Evolutionary conservation across 164 flowering plant species (phyloP), one percentile per base, ranked within the genome.

Genomic region (Stephania japonica): DNA sequence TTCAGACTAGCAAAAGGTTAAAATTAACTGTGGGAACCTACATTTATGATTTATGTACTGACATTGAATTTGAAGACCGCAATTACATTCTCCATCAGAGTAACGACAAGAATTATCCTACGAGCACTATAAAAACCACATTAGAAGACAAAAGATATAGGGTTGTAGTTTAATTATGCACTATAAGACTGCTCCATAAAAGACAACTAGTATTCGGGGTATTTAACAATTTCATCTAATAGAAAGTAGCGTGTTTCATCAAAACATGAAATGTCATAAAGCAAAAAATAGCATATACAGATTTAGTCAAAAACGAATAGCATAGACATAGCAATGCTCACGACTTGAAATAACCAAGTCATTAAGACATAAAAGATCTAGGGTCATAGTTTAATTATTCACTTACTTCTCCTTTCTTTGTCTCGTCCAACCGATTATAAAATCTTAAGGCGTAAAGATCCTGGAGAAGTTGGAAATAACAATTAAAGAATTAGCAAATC

Each of bases 371-470:
- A 59, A 47, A 47, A 47, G 16, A 11, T 16, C 53, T 8, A 16
- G 42, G 38, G 68, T 5, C 16, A 65, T 47, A 10, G 43, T 70
- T 18, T 41, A 71, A 78, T 74, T 16, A 23, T 12, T 70, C 25
- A 84, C 90, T 86, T 87, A 94, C 98, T 84, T 95, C 97, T 73
- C 99, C 98, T 79, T 88, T 95, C 78, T 84, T 91, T 25, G 87
- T 61, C 83, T 93, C 97, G 79, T 93, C 98, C 90, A 91, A 79
- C 59, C 93, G 88, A 73, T 85, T 95, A 82, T 75, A 90, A 79
- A 95, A 87, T 63, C 94, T 81, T 68, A 95, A 77, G 68, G 87
- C 97, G 76, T 90, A 89, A 26, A 91, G 66, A 84, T 93, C 98
- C 99, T 95, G 75, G 14, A 0, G 43, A 73, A 72, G 27, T 69